phyloP scores from a whole-genome alignment of 208 protist genomes.

The Phytomonas sp. region DNA sequence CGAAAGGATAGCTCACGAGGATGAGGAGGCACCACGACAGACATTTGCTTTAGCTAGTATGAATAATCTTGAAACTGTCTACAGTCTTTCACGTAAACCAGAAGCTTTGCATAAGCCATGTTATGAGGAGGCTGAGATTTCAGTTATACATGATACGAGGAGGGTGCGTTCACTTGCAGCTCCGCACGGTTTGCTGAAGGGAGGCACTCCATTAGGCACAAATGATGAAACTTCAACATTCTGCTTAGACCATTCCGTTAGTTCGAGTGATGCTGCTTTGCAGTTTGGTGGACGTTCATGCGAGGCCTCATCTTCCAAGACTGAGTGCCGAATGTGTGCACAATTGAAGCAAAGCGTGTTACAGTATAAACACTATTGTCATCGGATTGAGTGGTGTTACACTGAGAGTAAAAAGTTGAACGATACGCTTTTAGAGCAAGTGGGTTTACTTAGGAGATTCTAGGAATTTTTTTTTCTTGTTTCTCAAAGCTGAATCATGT shows the following conservation, averaged over 20 bases:
- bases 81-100: neutral
- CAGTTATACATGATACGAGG: neutral
- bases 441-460: neutral
- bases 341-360: neutral
- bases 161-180: neutral
- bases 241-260: neutral
- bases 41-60: neutral
- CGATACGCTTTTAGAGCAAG: neutral
- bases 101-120: neutral
- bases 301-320: neutral
- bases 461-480: neutral
- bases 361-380: constrained; percentile 1
- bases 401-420: constrained; percentile 1
- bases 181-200: neutral
- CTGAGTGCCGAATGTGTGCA: neutral
- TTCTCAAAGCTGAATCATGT: neutral
- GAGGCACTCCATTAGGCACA: neutral
- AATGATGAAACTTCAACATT: neutral
- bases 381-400: neutral
- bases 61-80: neutral
- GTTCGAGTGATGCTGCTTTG: neutral
- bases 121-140: neutral
- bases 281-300: neutral
- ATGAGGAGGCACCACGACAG: neutral
- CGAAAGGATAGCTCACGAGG: neutral